Evolutionary conservation across 345 rosid species (phyloP), one percentile per base, ranked within the genome.

Genomic region (Clausena lansium): DNA sequence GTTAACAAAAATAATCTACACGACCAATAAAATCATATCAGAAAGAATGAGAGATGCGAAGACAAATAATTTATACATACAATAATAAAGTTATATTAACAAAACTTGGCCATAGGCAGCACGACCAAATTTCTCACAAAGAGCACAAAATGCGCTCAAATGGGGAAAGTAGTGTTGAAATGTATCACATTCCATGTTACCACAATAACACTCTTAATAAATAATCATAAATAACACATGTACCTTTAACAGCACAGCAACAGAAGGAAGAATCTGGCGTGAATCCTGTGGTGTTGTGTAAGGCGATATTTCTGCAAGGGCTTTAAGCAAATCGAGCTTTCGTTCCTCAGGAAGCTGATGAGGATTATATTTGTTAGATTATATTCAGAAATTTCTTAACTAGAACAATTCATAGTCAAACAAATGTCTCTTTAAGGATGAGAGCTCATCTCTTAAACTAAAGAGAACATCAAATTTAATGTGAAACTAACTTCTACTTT

Each of bases 321-420:
- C 94, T 84, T 97, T 97, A 59, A 94, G 98, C 86, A 97, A 83
- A 89, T 97, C 99, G 67, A 97, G 96, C 82, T 93, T 94, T 82
- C 98, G 88, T 74, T 90, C 98, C 87, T 94, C 98, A 8, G 96
- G 99, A 82, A 97, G 98, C 99, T 97, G 89, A 52, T 67, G 76
- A 28, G 38, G 64, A 73, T 28, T 54, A 71, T 25, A 5, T 77
- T 67, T 69, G 64, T 55, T 57, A 77, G 45, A 15, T 68, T 38
- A 73, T 36, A 71, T 45, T 0, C 28, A 30, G 59, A 70, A 70
- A 28, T 15, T 75, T 47, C 61, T 64, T 9, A 25, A 47, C n/a
- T 64, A 50, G 24, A 64, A 64, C 9, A 62, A 28, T 19, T 30
- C 7, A 62, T 32, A 33, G 47, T 72, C 22, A 35, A 6, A 20